A percentile compares a stretch with the other conserved stretches of the same genome.
Conservation (phyloP, 805 yeast species). For the Cyberlindnera xylosilytica region DNA sequence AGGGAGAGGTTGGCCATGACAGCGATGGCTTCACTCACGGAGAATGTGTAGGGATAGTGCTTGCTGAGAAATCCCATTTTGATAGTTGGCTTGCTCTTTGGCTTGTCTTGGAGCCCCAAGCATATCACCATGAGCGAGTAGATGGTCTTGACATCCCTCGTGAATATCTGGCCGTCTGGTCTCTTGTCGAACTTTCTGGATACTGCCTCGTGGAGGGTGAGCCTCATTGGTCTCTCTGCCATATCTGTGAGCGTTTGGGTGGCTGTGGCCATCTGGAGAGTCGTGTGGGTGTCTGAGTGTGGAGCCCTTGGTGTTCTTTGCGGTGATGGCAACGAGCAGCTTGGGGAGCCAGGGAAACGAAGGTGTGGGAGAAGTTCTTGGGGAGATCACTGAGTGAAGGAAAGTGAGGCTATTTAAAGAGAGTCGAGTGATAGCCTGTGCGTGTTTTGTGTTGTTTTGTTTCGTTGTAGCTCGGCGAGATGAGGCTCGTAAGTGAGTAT, state of each 20-base stretch:
- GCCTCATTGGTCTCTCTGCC: constrained; percentile 1
- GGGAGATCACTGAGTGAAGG: no score
- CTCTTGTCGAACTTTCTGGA: constrained; percentile 46
- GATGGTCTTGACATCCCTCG: constrained; percentile 57
- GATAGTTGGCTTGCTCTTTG: constrained; percentile 23
- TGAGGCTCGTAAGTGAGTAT: constrained; percentile 8
- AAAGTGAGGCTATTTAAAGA: neutral
- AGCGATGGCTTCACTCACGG: constrained; percentile 46
- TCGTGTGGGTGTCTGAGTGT: neutral
- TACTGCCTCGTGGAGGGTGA: constrained; percentile 39
- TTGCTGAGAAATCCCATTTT: constrained; percentile 30
- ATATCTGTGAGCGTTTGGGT: neutral
- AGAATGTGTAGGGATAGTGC: constrained; percentile 50
- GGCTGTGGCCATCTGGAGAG: neutral
- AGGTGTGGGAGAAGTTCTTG: no score
- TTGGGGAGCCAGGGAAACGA: no score
- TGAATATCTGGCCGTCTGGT: constrained; percentile 49
- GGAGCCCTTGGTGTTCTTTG: neutral
- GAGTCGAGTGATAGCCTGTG: no score
- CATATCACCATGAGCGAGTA: constrained; percentile 51
- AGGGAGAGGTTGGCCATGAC: constrained; percentile 49
- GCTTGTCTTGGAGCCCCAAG: constrained; percentile 35
- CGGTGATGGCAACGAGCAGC: neutral
- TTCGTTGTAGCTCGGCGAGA: no score
- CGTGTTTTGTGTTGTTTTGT: no score